Percentiles rank a stretch among this genome's conserved stretches.
Evolutionary conservation across 2,329 filamentous ascomycete genomes (phyloP).

Genomic region (Aspergillus sergii): DNA sequence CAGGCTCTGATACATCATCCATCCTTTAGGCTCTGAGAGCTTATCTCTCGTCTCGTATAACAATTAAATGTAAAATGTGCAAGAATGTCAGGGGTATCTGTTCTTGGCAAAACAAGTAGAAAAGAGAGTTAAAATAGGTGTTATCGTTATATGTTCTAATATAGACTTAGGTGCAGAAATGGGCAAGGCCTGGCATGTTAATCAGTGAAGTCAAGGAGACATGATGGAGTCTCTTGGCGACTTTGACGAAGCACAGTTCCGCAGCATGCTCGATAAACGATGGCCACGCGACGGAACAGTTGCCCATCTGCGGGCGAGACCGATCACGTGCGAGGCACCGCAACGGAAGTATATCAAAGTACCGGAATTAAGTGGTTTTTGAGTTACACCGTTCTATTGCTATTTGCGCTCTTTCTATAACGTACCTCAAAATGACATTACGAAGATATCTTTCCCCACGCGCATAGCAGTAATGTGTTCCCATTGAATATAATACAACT

Average conservation of each 20-base stretch:
- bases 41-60: neutral
- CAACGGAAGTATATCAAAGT: neutral
- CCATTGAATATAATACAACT: neutral
- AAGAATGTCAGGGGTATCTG: neutral
- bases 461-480: neutral
- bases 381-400: neutral
- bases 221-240: conserved; percentile 11
- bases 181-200: conserved; percentile 11
- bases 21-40: conserved; percentile 20
- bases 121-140: neutral
- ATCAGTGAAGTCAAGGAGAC: conserved; percentile 12
- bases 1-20: conserved; percentile 28
- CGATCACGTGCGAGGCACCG: conserved; percentile 18
- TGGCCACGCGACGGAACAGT: conserved; percentile 1
- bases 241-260: conserved; percentile 11
- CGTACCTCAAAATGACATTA: neutral
- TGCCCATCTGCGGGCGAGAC: conserved; percentile 12
- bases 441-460: neutral
- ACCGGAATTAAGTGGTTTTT: neutral
- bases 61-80: neutral
- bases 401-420: neutral
- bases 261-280: conserved; percentile 15
- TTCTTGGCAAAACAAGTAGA: neutral
- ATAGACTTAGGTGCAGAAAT: neutral
- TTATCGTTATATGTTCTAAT: neutral